Percentiles rank a stretch among this genome's conserved stretches.
Evolutionary conservation across 2,329 filamentous ascomycete genomes (phyloP).

Genomic region (Coniochaeta ligniaria): DNA sequence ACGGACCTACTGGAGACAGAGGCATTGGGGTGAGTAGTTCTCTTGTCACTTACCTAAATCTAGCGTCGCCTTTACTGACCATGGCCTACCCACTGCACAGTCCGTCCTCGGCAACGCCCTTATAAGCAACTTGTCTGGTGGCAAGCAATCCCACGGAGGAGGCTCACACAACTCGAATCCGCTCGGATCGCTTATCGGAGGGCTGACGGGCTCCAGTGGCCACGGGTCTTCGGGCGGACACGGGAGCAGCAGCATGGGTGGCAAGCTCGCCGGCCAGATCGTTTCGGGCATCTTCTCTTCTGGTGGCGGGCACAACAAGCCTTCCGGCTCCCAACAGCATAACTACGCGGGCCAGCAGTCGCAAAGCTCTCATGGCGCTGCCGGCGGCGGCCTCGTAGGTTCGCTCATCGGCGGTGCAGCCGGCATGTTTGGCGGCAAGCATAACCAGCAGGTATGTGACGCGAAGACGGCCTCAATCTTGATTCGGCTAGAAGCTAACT

Average conservation of each 20-base stretch:
- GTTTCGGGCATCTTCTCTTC: constrained; percentile 48
- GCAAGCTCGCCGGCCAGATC: constrained; percentile 51
- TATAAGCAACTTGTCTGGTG: constrained; percentile 34
- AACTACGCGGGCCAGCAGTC: constrained; percentile 43
- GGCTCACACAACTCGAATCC: constrained; percentile 22
- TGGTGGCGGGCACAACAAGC: constrained; percentile 31
- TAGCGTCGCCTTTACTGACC: neutral
- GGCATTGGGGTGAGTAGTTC: constrained; percentile 52
- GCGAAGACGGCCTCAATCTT: neutral
- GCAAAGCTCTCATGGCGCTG: constrained; percentile 26
- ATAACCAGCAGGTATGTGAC: constrained; percentile 28
- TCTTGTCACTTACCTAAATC: neutral
- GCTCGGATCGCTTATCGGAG: constrained; percentile 39
- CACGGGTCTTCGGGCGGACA: constrained; percentile 14
- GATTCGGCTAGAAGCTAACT: neutral
- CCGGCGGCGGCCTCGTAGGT: constrained; percentile 41
- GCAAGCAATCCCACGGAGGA: constrained; percentile 29
- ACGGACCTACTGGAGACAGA: constrained; percentile 50
- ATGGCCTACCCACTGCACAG: constrained; percentile 24
- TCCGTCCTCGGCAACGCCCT: constrained; percentile 55
- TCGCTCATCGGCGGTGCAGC: constrained; percentile 48
- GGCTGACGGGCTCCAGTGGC: constrained; percentile 20
- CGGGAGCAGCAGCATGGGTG: constrained; percentile 21
- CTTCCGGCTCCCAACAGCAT: constrained; percentile 27
- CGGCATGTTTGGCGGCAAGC: constrained; percentile 43